Evolutionary conservation across 148 eudicot species (phyloP).

Genomic region (Rhododendron griersonianum): DNA sequence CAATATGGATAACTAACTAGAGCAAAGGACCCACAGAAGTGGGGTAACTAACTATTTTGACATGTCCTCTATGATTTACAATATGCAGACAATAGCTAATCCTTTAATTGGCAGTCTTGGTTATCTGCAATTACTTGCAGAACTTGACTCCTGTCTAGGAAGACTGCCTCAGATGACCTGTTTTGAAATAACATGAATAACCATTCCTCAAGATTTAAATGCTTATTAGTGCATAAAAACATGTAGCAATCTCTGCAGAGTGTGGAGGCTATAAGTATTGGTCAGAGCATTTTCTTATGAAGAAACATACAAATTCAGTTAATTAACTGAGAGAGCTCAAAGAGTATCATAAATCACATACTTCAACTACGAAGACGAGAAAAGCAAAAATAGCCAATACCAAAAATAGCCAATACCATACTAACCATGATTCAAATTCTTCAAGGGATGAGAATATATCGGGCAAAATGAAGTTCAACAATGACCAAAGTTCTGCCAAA

Average conservation of each 20-base stretch:
- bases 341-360: neutral
- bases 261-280: neutral
- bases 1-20: neutral
- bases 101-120: neutral
- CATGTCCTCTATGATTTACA: neutral
- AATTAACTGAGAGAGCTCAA: neutral
- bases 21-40: neutral
- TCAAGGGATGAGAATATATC: slow-evolving; percentile 90
- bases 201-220: neutral
- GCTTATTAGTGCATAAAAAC: neutral
- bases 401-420: slow-evolving; percentile 1
- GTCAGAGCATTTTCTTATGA: neutral
- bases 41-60: neutral
- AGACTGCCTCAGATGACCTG: neutral
- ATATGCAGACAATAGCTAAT: neutral
- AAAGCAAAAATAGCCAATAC: neutral
- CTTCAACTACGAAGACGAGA: neutral
- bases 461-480: slow-evolving; percentile 91
- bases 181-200: neutral
- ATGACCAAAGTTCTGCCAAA: slow-evolving; percentile 96
- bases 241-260: neutral
- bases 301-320: neutral
- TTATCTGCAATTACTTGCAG: neutral
- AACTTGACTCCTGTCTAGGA: neutral
- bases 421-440: slow-evolving; percentile 96